A percentile compares a stretch with the other conserved stretches of the same genome.
phyloP scores from a whole-genome alignment of 352 stramenopile genomes.

The Thraustotheca clavata region DNA sequence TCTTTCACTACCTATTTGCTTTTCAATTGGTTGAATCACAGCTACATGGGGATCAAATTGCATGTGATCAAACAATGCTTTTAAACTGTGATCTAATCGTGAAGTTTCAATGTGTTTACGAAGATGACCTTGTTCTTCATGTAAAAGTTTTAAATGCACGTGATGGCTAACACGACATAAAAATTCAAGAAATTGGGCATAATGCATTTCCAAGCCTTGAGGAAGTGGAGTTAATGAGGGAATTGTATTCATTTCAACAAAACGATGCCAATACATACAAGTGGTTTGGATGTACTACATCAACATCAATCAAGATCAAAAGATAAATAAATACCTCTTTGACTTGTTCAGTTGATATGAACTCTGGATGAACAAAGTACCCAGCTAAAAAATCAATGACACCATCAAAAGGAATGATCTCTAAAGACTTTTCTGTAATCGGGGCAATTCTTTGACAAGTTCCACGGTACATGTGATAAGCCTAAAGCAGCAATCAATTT shows the following conservation, averaged over 20 bases:
- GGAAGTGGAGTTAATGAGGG: background rate
- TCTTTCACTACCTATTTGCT: background rate
- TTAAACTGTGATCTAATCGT: slow-evolving; percentile 18
- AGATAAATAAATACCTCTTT: slow-evolving; percentile 26
- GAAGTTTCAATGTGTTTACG: background rate
- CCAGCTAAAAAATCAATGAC: slow-evolving; percentile 73
- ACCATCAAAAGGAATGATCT: slow-evolving; percentile 47
- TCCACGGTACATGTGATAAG: slow-evolving; percentile 50
- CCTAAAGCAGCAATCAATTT: slow-evolving; percentile 29
- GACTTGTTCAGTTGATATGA: slow-evolving; percentile 42
- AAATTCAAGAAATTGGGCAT: slow-evolving; percentile 56
- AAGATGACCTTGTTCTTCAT: background rate
- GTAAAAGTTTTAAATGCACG: slow-evolving; percentile 33
- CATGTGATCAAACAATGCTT: slow-evolving; percentile 19
- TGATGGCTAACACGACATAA: slow-evolving; percentile 47
- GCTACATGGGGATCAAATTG: slow-evolving; percentile 4
- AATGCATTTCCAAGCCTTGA: slow-evolving; percentile 28
- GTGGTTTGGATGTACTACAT: background rate
- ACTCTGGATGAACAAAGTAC: slow-evolving; percentile 73
- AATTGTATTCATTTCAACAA: background rate
- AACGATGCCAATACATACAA: background rate
- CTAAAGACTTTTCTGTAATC: slow-evolving; percentile 4
- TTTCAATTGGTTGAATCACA: background rate
- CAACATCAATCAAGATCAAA: background rate
- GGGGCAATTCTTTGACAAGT: slow-evolving; percentile 23